Evolutionary conservation across 805 yeast species (phyloP), one percentile per base, ranked within the genome.

Genomic region (Candida verbasci): DNA sequence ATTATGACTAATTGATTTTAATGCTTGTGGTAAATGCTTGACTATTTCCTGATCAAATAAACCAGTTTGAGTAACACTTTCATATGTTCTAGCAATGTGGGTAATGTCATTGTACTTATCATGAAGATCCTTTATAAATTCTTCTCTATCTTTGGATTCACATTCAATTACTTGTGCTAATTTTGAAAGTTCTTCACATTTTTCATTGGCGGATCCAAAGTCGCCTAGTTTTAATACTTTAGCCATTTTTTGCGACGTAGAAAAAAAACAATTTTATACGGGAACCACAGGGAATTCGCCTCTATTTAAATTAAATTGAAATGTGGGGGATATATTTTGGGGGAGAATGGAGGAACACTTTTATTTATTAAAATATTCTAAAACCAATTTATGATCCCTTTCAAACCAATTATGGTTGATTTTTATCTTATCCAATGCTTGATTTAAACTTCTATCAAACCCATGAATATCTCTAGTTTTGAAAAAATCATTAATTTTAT

Each of bases 171-270:
- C 60, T n/a, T 63, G 60, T 10, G 67, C 72, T 5, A 70, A 50
- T 29, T 70, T 49, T 9, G 54, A 47, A 14, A 85, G 58, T 17
- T 70, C 63, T n/a, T 65, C 62, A 91, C 93, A 86, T 29, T 80
- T 83, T 22, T 72, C 63, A 25, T 72, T 74, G 29, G 87, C 89
- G 52, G 65, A 80, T 35, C 59, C 55, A 30, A 78, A 68, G 10
- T 71, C 67, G 6, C 88, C 91, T 24, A 87, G 56, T 56, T 86
- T 69, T 17, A 87, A 66, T 9, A 86, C 77, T 44, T 76, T 74
- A 33, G 85, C 24, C 34, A 31, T 31, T 23, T 9, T 31, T 30
- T 7, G n/a, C n/a, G n/a, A n/a, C n/a, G n/a, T n/a, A n/a, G n/a
- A n/a, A n/a, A n/a, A 14, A 11, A 12, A 8, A 29, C 8, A 16